Percentiles rank a stretch among this genome's conserved stretches.
phyloP scores from a whole-genome alignment of 78 protist genomes.

The Tieghemostelium lacteum region DNA sequence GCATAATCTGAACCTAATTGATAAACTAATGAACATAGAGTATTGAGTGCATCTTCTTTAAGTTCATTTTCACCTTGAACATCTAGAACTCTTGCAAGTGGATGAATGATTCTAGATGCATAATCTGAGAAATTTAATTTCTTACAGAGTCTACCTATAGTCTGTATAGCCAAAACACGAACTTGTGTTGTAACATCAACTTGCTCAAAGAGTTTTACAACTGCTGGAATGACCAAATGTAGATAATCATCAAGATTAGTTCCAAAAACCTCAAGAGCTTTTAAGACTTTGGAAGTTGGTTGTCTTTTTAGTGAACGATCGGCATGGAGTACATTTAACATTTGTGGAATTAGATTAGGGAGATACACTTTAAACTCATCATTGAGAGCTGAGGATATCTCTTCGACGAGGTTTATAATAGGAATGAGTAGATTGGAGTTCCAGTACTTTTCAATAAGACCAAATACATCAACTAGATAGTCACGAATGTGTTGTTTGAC shows the following conservation, averaged over 20 bases:
- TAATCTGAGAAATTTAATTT: constrained; percentile 87
- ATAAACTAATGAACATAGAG: constrained; percentile 84
- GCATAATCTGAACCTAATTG: constrained; percentile 90
- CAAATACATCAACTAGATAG: constrained; percentile 86
- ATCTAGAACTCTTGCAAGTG: constrained; percentile 89
- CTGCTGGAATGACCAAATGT: constrained; percentile 94
- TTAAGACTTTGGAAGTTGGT: constrained; percentile 76
- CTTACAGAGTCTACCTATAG: constrained; percentile 84
- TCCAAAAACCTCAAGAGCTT: constrained; percentile 91
- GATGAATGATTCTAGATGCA: constrained; percentile 92
- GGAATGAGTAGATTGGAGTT: constrained; percentile 5
- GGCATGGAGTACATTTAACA: constrained; percentile 76
- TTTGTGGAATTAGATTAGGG: constrained; percentile 91
- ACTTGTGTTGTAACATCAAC: constrained; percentile 56
- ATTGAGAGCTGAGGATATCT: constrained; percentile 86
- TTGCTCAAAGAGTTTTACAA: constrained; percentile 86
- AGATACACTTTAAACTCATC: constrained; percentile 94
- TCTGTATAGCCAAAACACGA: constrained; percentile 73
- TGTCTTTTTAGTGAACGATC: constrained; percentile 39
- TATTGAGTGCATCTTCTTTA: constrained; percentile 60
- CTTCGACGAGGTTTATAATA: constrained; percentile 91
- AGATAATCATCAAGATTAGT: constrained; percentile 91
- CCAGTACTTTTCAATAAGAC: constrained; percentile 93
- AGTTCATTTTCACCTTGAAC: constrained; percentile 46
- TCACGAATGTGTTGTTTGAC: constrained; percentile 94